Base-by-base conservation (phyloP, 495 filamentous ascomycete species). In the Apiosordaria backusii region DNA sequence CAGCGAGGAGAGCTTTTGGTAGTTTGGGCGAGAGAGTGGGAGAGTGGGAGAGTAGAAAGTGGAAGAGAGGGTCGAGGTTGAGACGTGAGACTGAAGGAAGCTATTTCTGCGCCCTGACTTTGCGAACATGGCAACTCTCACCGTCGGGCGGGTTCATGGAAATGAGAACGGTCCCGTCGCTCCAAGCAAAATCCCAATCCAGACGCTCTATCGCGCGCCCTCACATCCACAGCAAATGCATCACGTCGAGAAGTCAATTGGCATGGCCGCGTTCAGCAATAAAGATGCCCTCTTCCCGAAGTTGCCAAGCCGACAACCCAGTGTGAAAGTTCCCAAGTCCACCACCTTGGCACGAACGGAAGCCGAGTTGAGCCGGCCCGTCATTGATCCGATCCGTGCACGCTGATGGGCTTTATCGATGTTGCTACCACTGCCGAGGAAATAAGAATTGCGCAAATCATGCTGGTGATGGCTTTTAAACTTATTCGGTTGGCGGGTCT, bases 91-190 rank as follows among this genome's bases (percentile, higher is more conserved):
- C 29, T 45, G 35, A 15, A 45, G 62, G 70, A 66, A 69, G 71
- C 68, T 72, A 71, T 73, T 70, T 66, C 65, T 57, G 61, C 57
- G 67, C 29, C 60, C 60, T 21, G 63, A 57, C 54, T 64, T 69
- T 69, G 68, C 71, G 67, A 45, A 69, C 70, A 74, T 74, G 68
- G 70, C 68, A 25, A 63, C 27, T 61, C 29, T 61, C 64, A 68
- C 35, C 59, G 57, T 13, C 19, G 27, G 35, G 27, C 61, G 62
- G 66, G 55, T 55, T 61, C 61, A 57, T 29, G 52, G 23, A 45
- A 45, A 45, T 13, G 35, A 45, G 10, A 15, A 45, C 55, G 60
- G 23, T 24, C 25, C 62, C 29, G 45, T 18, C 55, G 3, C 21
- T 61, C 35, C 10, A 7, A 45, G 16, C 16, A 7, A 7, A 45